Base-by-base conservation (phyloP, 2,329 filamentous ascomycete genomes). In the Paraphoma chrysanthemicola region DNA sequence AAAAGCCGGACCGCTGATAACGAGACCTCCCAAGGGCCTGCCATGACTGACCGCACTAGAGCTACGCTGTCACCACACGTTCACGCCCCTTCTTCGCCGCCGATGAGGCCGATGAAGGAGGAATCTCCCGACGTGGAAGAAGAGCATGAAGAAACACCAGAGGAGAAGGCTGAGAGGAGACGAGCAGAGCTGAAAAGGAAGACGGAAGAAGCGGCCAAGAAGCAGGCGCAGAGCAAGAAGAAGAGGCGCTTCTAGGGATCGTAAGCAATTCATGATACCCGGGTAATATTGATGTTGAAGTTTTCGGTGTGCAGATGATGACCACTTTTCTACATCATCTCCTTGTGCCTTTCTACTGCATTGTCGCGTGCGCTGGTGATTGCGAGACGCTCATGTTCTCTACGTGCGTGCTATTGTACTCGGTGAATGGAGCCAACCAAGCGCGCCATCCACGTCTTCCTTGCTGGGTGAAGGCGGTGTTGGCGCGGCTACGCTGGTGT, bases 181-280 rank as follows among this genome's bases (percentile, higher is more conserved):
- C 77, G 86, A 11, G 79, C 83, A 48, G 83, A 86, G 66, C 68
- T 89, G 57, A 88, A 86, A 67, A 77, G 81, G 16, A 83, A 82
- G 65, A 79, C 80, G 29, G 84, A 83, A 61, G 81, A 78, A 50
- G 79, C 80, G 9, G 77, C 70, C 16, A 87, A 84, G 78, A 88
- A 87, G 78, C 73, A 73, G 44, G 68, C 68, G 4, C 69, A 72
- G 38, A 62, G 57, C 10, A 76, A 73, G 57, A 73, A 71, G 59
- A 76, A 75, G 60, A 74, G 69, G 50, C 60, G 72, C 2, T 76
- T 76, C 29, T 76, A 63, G 55, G 10, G 14, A 6, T 2, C 23
- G 3, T 23, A 29, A 8, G 23, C 23, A 23, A 3, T 5, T 23
- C 23, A 23, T 23, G 23, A 23, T 23, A 5, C 23, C 23, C 5